Evolutionary conservation across 2,329 filamentous ascomycete species (phyloP).

Genomic region (Daldinia eschscholtzii): DNA sequence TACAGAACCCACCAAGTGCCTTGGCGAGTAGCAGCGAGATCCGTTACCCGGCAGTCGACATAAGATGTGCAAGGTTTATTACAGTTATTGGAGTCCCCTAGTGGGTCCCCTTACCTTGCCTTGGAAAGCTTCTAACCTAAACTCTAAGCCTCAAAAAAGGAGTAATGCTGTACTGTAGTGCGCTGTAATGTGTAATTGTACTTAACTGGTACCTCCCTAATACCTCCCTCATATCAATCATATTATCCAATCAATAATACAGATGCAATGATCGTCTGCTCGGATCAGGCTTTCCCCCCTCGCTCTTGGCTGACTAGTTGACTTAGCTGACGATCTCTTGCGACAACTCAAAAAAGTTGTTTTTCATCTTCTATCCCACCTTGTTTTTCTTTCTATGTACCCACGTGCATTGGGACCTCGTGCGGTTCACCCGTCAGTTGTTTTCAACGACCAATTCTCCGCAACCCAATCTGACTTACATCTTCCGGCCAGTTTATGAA

Average conservation of each 20-base stretch:
- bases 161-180: background rate
- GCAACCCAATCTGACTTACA: conserved; percentile 15
- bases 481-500: conserved; percentile 12
- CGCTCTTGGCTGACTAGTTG: conserved; percentile 25
- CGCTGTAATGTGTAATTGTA: conserved; percentile 24
- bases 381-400: conserved; percentile 32
- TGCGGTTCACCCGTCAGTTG: conserved; percentile 19
- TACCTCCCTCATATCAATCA: conserved; percentile 24
- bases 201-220: conserved; percentile 18
- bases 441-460: conserved; percentile 28
- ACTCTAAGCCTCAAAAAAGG: conserved; percentile 15
- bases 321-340: conserved; percentile 18
- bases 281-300: conserved; percentile 29
- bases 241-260: conserved; percentile 21
- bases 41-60: conserved; percentile 41
- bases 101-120: conserved; percentile 4
- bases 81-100: conserved; percentile 16
- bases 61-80: conserved; percentile 17
- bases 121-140: conserved; percentile 18
- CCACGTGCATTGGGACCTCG: conserved; percentile 32
- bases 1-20: conserved; percentile 19
- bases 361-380: conserved; percentile 21
- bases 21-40: conserved; percentile 42
- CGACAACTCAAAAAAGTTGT: conserved; percentile 27
- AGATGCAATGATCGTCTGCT: conserved; percentile 28